Conservation (phyloP, 2,329 filamentous ascomycete genomes). For the Verticillium klebahnii region DNA sequence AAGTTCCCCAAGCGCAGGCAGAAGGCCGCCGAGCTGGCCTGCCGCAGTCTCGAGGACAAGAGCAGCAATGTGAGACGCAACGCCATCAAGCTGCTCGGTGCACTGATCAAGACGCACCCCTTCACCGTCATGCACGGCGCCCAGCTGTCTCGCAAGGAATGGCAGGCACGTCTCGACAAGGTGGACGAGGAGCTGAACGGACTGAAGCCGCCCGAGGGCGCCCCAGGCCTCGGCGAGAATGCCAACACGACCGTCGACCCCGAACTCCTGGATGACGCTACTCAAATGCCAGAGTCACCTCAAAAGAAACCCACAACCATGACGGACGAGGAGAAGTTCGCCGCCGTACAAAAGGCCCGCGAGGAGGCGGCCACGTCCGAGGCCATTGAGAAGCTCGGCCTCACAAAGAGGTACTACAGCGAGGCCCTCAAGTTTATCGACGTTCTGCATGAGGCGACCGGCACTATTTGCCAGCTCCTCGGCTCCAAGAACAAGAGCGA, state of each 20-base stretch:
- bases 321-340: constrained; percentile 74
- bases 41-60: constrained; percentile 90
- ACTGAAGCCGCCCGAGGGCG: constrained; percentile 71
- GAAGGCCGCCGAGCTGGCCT: constrained; percentile 79
- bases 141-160: constrained; percentile 78
- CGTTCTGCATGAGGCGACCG: constrained; percentile 77
- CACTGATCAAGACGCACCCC: constrained; percentile 88
- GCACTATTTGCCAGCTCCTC: constrained; percentile 78
- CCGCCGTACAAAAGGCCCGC: constrained; percentile 71
- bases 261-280: constrained; percentile 81
- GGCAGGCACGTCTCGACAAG: constrained; percentile 75
- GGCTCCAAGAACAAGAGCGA: constrained; percentile 97
- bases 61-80: constrained; percentile 96
- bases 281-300: constrained; percentile 64
- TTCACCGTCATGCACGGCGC: constrained; percentile 90
- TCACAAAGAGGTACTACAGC: constrained; percentile 87
- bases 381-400: constrained; percentile 78
- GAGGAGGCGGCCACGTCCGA: constrained; percentile 88
- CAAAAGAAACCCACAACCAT: constrained; percentile 60
- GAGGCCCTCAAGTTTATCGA: constrained; percentile 94
- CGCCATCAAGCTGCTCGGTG: constrained; percentile 85
- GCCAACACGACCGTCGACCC: constrained; percentile 69
- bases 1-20: constrained; percentile 93
- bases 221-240: constrained; percentile 65
- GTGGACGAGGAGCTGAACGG: constrained; percentile 79